Evolutionary conservation across 2,329 filamentous ascomycete genomes (phyloP), one percentile per base, ranked within the genome.

Genomic region (Aspergillus fischeri): DNA sequence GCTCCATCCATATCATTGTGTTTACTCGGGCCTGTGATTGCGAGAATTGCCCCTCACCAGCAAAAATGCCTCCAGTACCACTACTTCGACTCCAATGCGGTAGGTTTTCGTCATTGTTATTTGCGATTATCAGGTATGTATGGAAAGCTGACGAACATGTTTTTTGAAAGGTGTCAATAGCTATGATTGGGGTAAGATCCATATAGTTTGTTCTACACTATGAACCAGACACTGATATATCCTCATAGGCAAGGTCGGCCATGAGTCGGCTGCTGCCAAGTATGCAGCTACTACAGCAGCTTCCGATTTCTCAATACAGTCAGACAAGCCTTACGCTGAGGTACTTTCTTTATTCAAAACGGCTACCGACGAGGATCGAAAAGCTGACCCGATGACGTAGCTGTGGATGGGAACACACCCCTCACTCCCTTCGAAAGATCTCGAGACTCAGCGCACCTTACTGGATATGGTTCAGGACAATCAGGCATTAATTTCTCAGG

Each of bases 391-490:
- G 51, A 32, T 45, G 47, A 51, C 38, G 38, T 67, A 97, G 92
- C 81, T 99, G 69, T 99, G 94, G 94, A 99, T 99, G 94, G 94
- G 94, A 70, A 97, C 93, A 1, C 94, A 99, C 70, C 92, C 93
- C 48, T 96, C 91, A 49, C 92, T 97, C 68, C 94, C 94, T 20
- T 97, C 94, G 57, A 95, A 89, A 74, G 92, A 97, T 70, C 74
- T 96, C 64, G 79, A 83, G 51, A 96, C 94, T 28, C 88, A 92
- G 73, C 89, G 91, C 54, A 89, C 89, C 2, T 84, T 99, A 10
- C 86, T 96, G 63, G 92, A 97, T 59, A 83, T 97, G 49, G 87
- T 97, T 53, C 81, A 91, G 71, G 90, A 93, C 66, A 97, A 97
- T 78, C 83, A 91, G 69, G 86, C 87, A 24, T 83, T 99, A 52